A percentile compares a stretch with the other conserved stretches of the same genome.
phyloP scores from a whole-genome alignment of 1,284 basidiomycete species.

The Agroathelia rolfsii region DNA sequence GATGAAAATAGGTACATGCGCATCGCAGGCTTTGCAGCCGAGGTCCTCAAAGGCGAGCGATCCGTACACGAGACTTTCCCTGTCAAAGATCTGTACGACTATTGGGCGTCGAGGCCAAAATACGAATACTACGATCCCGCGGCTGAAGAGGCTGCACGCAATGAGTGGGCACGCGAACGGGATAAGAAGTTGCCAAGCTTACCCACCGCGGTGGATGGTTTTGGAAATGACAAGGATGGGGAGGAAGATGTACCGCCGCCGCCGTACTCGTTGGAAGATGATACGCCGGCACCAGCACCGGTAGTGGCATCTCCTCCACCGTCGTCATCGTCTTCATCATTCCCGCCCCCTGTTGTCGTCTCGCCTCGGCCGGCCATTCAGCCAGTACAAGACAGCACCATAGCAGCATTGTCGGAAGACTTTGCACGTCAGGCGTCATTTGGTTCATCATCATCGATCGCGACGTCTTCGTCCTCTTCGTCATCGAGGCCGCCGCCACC shows the following conservation, averaged over 20 bases:
- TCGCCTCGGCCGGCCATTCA: slow-evolving; percentile 5
- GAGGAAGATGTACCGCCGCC: slow-evolving; percentile 54
- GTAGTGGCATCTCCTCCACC: background rate
- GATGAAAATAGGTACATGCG: slow-evolving; percentile 57
- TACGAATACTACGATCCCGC: slow-evolving; percentile 33
- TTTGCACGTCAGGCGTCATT: slow-evolving; percentile 18
- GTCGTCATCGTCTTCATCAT: slow-evolving; percentile 1
- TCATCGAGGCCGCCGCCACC: too few species aligned
- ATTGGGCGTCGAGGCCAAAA: slow-evolving; percentile 53
- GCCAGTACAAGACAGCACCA: slow-evolving; percentile 4
- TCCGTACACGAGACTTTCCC: slow-evolving; percentile 55
- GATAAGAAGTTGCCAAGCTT: slow-evolving; percentile 14
- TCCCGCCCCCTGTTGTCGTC: slow-evolving; percentile 2
- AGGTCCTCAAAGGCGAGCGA: slow-evolving; percentile 54
- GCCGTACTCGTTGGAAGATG: slow-evolving; percentile 50
- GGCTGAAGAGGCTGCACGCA: slow-evolving; percentile 17
- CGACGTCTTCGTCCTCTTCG: slow-evolving; percentile 9
- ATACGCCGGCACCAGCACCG: slow-evolving; percentile 4
- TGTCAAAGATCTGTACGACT: slow-evolving; percentile 61
- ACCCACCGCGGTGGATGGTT: slow-evolving; percentile 38
- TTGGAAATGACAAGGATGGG: slow-evolving; percentile 32
- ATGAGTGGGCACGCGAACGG: slow-evolving; percentile 12
- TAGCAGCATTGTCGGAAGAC: slow-evolving; percentile 1
- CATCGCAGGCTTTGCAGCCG: slow-evolving; percentile 60
- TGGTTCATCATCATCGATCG: slow-evolving; percentile 7